Evolutionary conservation across 768 basidiomycete genomes (phyloP).

Genomic region (Rhodotorula babjevae): DNA sequence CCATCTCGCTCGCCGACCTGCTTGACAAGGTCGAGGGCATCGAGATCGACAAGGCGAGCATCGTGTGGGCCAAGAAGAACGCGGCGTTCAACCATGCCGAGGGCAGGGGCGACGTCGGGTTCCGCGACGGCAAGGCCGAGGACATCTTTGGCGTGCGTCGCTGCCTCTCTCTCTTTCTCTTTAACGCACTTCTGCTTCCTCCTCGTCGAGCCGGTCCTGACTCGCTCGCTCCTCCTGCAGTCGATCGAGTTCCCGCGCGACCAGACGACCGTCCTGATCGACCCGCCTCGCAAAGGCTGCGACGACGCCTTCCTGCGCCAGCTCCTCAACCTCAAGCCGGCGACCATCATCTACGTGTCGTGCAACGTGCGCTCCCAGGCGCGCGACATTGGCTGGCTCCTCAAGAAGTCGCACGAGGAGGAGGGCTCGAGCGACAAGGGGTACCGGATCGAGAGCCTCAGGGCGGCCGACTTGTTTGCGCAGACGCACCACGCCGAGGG

Average conservation of each 20-base stretch:
- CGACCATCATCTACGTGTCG: constrained; percentile 53
- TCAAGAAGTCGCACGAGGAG: constrained; percentile 52
- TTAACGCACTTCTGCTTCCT: no score
- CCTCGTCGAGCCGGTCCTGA: neutral
- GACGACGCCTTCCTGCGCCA: constrained; percentile 59
- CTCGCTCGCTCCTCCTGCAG: constrained; percentile 4
- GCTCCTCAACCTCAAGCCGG: constrained; percentile 63
- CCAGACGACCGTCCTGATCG: constrained; percentile 67
- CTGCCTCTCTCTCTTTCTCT: constrained; percentile 33
- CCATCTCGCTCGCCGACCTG: constrained; percentile 69
- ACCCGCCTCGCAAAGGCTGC: constrained; percentile 93
- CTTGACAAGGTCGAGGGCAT: constrained; percentile 80
- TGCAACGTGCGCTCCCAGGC: constrained; percentile 45
- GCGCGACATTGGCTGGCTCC: constrained; percentile 72
- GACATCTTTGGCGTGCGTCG: constrained; percentile 63
- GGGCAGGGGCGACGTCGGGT: constrained; percentile 53
- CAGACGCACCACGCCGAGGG: constrained; percentile 93
- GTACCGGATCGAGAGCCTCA: constrained; percentile 74
- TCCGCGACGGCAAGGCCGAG: constrained; percentile 76
- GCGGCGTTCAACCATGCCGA: constrained; percentile 52
- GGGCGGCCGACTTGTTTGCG: constrained; percentile 92
- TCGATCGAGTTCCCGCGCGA: constrained; percentile 57
- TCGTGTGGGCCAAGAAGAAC: constrained; percentile 49
- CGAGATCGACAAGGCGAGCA: constrained; percentile 61
- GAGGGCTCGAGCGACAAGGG: constrained; percentile 48